Conservation (phyloP, 2,329 filamentous ascomycete genomes). For the Raffaelea deltoideospora region DNA sequence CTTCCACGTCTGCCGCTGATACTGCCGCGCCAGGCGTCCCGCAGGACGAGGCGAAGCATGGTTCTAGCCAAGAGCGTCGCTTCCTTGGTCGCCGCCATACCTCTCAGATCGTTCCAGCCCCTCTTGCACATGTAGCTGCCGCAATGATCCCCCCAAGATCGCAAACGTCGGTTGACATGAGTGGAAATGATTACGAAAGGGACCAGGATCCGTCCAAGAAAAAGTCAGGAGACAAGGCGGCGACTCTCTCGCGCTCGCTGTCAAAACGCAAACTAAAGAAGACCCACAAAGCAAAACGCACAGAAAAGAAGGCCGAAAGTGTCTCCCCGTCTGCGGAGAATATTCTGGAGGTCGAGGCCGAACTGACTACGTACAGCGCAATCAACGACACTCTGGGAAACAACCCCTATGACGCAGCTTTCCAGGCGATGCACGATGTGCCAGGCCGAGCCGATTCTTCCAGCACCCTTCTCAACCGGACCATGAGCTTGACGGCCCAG, state of each 20-base stretch:
- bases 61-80: too few species aligned
- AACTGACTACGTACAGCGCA: slow-evolving; percentile 10
- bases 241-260: too few species aligned
- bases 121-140: slow-evolving; percentile 12
- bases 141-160: too few species aligned
- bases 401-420: slow-evolving; percentile 15
- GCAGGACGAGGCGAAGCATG: too few species aligned
- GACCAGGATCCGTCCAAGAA: neutral
- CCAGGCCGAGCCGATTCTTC: neutral
- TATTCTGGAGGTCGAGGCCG: slow-evolving; percentile 9
- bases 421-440: slow-evolving; percentile 9
- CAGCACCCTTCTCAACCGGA: slow-evolving; percentile 8
- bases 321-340: slow-evolving; percentile 4
- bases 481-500: slow-evolving; percentile 17
- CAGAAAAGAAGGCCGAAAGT: neutral
- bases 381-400: slow-evolving; percentile 12
- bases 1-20: slow-evolving; percentile 4
- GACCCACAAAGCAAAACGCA: neutral
- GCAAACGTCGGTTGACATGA: slow-evolving; percentile 6
- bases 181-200: neutral
- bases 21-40: slow-evolving; percentile 22
- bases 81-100: too few species aligned
- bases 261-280: too few species aligned
- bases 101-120: slow-evolving; percentile 11
- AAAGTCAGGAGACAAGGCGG: neutral